Base-by-base conservation (phyloP, 2,329 filamentous ascomycete genomes). In the Neofusicoccum sp. region DNA sequence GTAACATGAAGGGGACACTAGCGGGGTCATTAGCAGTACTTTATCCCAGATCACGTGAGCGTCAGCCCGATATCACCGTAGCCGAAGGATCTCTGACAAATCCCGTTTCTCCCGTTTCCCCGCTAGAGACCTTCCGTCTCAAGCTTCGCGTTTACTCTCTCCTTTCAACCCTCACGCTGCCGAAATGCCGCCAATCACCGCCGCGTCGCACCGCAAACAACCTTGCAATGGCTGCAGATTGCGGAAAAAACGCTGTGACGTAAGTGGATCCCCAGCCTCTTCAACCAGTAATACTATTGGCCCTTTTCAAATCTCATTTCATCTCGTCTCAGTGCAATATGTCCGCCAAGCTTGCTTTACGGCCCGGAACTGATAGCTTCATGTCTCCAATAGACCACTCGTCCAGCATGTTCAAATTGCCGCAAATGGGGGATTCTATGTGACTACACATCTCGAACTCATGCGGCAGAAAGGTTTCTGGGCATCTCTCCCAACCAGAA, bases 201-300 rank as follows among this genome's bases (percentile, higher is more conserved):
- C 63, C 4, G 61, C 69, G 8, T 63, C 64, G n/a, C 71, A 73
- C 60, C 63, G 70, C 49, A 73, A 73, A 60, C 70, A 70, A 60
- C 70, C 70, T 20, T 73, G 71, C 38, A 67, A 48, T 24, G 69
- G 65, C 49, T 73, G 71, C 41, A 62, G 71, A n/a, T 67, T 69
- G 26, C 69, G 70, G n/a, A 73, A 73, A 62, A 71, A 68, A 53
- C 64, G 68, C 61, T 73, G 71, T 62, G 68, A 71, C 62, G 71
- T 72, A 64, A 16, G 62, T 54, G 30, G 8, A 4, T 5, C 9
- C 9, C 36, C 16, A 16, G 11, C 6, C 20, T 30, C 6, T 12
- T 28, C 16, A 6, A n/a, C 4, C 6, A 31, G 8, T 12, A 11
- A 12, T 36, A 8, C 36, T 26, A 56, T 33, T 56, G 38, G 38